Evolutionary conservation across 2,329 filamentous ascomycete genomes (phyloP), one percentile per base, ranked within the genome.

Genomic region (Alternaria arborescens): DNA sequence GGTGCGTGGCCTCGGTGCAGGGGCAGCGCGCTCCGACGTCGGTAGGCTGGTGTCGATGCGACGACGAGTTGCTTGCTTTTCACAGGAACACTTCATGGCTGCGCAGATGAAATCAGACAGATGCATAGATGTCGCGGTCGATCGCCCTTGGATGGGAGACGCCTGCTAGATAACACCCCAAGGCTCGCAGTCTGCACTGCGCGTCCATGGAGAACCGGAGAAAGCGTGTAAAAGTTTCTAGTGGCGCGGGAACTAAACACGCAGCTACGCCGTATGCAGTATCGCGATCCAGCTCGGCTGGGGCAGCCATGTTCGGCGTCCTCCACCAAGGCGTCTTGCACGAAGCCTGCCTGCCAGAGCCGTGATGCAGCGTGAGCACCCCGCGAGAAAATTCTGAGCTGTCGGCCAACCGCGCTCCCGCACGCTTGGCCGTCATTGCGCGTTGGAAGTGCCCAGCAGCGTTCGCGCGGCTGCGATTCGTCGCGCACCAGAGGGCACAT

Each of bases 131-230:
- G 46, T 38, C 20, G 30, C 32, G 30, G 32, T 8, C n/a, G 46
- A 24, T 36, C n/a, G 46, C 32, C 20, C 22, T 24, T 16, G 46
- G 30, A 38, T 20, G 55, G 46, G 55, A 28, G 43, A 18, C 11
- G 55, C 22, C 30, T 44, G 20, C 7, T 52, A 52, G 55, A 57
- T 57, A 57, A 57, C 40, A 18, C 8, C 22, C 4, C 26, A 5
- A n/a, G 16, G 26, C 28, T 18, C 46, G n/a, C 36, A 18, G 36
- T 18, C 28, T 16, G 30, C 55, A 48, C 32, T n/a, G 40, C 30
- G n/a, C 42, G 22, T 48, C 65, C 60, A 66, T 72, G 74, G 73
- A 77, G 73, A 77, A 63, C 74, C 74, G 74, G 74, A 77, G 74
- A 77, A 67, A 70, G 66, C 47, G 40, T 42, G 56, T 38, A 58